A percentile compares a stretch with the other conserved stretches of the same genome.
Evolutionary conservation across 306 rosid species (phyloP).

Genomic region (Quercus dentata): DNA sequence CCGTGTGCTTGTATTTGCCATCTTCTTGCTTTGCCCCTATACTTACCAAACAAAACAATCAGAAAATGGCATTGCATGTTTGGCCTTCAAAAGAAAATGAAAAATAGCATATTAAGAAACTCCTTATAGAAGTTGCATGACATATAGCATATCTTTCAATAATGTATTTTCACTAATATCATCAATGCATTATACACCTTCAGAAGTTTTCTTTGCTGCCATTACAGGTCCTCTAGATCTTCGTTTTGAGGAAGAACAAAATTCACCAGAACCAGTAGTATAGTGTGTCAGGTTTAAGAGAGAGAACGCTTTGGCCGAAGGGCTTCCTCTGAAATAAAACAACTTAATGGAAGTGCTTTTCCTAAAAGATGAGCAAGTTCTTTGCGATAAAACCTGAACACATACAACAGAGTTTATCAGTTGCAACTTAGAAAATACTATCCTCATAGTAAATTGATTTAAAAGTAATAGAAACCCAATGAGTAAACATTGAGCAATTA

Average conservation of each 20-base stretch:
- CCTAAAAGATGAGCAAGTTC: constrained; percentile 49
- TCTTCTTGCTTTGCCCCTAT: constrained; percentile 76
- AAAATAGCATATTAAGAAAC: not conserved
- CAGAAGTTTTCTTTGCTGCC: constrained; percentile 81
- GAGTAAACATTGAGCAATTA: not conserved
- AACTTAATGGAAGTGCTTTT: constrained; percentile 42
- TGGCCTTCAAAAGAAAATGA: not conserved
- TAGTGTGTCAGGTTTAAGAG: constrained; percentile 36
- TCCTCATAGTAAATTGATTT: not conserved
- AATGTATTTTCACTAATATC: constrained; percentile 7
- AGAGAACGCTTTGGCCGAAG: constrained; percentile 43
- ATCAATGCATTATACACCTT: constrained; percentile 44
- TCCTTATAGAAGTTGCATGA: not conserved
- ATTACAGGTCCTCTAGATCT: constrained; percentile 87
- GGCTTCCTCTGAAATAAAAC: constrained; percentile 42
- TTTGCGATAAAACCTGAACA: constrained; percentile 55
- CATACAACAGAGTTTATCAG: constrained; percentile 23
- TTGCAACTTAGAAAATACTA: not conserved
- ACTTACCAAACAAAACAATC: constrained; percentile 29
- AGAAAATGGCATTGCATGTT: constrained; percentile 4
- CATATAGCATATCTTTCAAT: not conserved
- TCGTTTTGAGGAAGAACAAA: constrained; percentile 63
- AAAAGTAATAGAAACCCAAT: not conserved
- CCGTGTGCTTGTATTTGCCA: constrained; percentile 93
- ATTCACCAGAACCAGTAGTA: constrained; percentile 45